Percentiles rank a stretch among this genome's conserved stretches.
These are phyloP conservation scores for Boletus reticulatus DNA, from an alignment of 768 basidiomycete species.

Conservation along the genomic window DNA sequence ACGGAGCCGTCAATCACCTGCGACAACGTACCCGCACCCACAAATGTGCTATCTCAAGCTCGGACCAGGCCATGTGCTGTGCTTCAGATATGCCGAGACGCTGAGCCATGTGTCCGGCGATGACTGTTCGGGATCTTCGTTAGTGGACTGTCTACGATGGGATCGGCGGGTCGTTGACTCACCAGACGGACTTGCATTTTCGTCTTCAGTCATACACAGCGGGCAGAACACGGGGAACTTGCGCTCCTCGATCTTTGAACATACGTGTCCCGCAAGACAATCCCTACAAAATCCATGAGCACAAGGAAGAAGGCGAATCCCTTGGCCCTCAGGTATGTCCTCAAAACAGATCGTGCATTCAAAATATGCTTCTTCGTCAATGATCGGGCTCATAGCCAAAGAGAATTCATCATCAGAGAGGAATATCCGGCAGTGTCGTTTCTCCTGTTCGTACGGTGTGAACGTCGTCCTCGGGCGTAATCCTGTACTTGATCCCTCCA, in stretches of 20 bases:
- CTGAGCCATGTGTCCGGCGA: constrained; percentile 37
- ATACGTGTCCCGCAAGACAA: constrained; percentile 46
- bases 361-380: constrained; percentile 29
- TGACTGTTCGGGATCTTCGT: constrained; percentile 28
- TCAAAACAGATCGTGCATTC: constrained; percentile 60
- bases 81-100: constrained; percentile 42
- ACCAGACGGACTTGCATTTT: constrained; percentile 32
- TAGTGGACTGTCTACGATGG: not conserved
- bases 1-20: constrained; percentile 34
- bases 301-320: constrained; percentile 43
- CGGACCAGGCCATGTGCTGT: constrained; percentile 39
- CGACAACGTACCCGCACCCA: constrained; percentile 47
- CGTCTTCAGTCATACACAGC: constrained; percentile 41
- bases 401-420: constrained; percentile 11
- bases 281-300: constrained; percentile 52
- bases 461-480: not conserved
- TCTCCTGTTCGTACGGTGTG: constrained; percentile 20
- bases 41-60: constrained; percentile 43
- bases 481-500: constrained; percentile 6
- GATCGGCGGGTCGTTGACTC: constrained; percentile 6
- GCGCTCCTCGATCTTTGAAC: constrained; percentile 46
- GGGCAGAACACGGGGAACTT: constrained; percentile 63
- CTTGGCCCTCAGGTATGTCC: constrained; percentile 34
- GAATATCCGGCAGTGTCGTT: constrained; percentile 28
- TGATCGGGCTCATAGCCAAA: not conserved